These are phyloP conservation scores for Tylopilus balloui DNA, from an alignment of 768 basidiomycete genomes.

Conservation along the genomic window DNA sequence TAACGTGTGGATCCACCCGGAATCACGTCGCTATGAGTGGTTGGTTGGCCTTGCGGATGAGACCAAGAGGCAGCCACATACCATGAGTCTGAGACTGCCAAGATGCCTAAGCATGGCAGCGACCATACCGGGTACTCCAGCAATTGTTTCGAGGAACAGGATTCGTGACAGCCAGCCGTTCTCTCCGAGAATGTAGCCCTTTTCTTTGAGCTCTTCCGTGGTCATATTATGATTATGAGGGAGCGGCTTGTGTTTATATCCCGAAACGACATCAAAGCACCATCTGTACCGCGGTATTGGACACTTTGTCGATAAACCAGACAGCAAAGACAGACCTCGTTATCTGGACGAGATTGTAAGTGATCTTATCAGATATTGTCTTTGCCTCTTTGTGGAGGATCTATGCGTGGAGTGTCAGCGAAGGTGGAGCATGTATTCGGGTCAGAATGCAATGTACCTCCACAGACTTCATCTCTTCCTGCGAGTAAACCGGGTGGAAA, in stretches of 20 bases:
- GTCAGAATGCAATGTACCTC: slow-evolving; percentile 39
- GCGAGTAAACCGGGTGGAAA: slow-evolving; percentile 88
- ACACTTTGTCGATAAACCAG: slow-evolving; percentile 1
- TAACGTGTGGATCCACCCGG: slow-evolving; percentile 87
- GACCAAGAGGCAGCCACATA: slow-evolving; percentile 30
- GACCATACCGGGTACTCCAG: slow-evolving; percentile 97
- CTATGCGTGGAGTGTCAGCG: slow-evolving; percentile 33
- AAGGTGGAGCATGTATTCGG: background rate
- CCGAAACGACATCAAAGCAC: slow-evolving; percentile 79
- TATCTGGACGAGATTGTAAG: slow-evolving; percentile 56
- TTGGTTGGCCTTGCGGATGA: slow-evolving; percentile 6
- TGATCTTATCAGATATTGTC: slow-evolving; percentile 70
- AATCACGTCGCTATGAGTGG: slow-evolving; percentile 43
- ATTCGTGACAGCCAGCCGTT: slow-evolving; percentile 71
- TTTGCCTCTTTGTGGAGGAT: slow-evolving; percentile 65
- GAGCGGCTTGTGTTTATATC: slow-evolving; percentile 74
- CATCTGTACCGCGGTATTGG: slow-evolving; percentile 34
- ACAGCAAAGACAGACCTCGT: slow-evolving; percentile 35
- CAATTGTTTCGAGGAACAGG: slow-evolving; percentile 80
- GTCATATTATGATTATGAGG: slow-evolving; percentile 61
- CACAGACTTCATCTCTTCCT: slow-evolving; percentile 67
- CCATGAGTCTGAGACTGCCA: slow-evolving; percentile 83
- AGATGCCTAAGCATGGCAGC: slow-evolving; percentile 85
- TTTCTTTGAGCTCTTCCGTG: slow-evolving; percentile 66
- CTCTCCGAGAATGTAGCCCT: slow-evolving; percentile 70